Base-by-base conservation (phyloP, 768 basidiomycete genomes). In the Clavaria fumosa region DNA sequence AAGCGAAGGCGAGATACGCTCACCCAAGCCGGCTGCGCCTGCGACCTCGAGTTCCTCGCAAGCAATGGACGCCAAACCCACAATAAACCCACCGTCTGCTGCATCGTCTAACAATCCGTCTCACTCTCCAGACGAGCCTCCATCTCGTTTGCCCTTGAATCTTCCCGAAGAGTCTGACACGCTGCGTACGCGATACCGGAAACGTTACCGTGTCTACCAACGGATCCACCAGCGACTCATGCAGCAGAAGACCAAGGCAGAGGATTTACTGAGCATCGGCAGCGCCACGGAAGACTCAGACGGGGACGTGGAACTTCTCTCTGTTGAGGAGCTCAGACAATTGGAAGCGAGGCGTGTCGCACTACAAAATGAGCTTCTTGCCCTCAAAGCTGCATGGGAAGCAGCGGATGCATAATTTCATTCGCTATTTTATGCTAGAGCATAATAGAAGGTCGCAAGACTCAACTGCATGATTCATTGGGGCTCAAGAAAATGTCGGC, bases 331-430 rank as follows among this genome's bases (percentile, higher is more conserved):
- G 11, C 43, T 78, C 40, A 46, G 53, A 37, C 61, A 58, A 38
- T 47, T 77, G 18, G 60, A 54, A 36, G 46, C 47, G 6, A 63
- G 67, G 6, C 63, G 75, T 47, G 57, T 60, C 41, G 57, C 57
- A 30, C 58, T 67, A 43, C 59, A 63, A 46, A 61, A 60, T n/a
- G 76, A 78, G 46, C 48, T 80, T n/a, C n/a, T n/a, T n/a, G n/a
- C n/a, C n/a, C n/a, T n/a, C n/a, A n/a, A n/a, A n/a, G n/a, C n/a
- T n/a, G n/a, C n/a, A n/a, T n/a, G n/a, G n/a, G n/a, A n/a, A n/a
- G n/a, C n/a, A n/a, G n/a, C n/a, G n/a, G n/a, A n/a, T n/a, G n/a
- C n/a, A n/a, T n/a, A n/a, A n/a, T n/a, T n/a, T n/a, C n/a, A n/a
- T n/a, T n/a, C n/a, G n/a, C n/a, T n/a, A n/a, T n/a, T n/a, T n/a